Conservation (phyloP, 169 alveolate species). For the Ichthyophthirius multifiliis region DNA sequence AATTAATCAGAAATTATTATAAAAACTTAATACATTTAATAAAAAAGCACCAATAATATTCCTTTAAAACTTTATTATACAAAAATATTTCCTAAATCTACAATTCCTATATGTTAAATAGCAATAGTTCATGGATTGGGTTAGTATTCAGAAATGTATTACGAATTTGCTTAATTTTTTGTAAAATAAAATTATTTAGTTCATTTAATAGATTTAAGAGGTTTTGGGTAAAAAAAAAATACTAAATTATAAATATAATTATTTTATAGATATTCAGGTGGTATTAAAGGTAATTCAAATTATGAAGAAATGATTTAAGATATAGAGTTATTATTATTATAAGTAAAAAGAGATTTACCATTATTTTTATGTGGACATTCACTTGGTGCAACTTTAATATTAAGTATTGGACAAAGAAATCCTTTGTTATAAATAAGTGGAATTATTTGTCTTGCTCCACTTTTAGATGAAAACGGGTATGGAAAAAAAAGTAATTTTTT, state of each 20-base stretch:
- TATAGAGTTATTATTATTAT: not conserved
- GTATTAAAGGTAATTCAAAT: not conserved
- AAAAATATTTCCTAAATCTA: not conserved
- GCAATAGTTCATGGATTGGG: not conserved
- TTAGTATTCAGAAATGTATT: not conserved
- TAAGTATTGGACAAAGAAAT: not conserved
- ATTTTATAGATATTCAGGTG: not conserved
- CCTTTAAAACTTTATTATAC: not conserved
- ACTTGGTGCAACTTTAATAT: not conserved
- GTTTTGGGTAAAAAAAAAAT: not conserved
- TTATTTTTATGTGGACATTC: not conserved
- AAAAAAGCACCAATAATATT: too few species aligned
- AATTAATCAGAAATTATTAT: too few species aligned
- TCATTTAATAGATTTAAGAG: not conserved
- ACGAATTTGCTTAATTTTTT: not conserved
- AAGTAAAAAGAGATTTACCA: not conserved
- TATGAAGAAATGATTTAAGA: constrained; percentile 3
- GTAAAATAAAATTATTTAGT: not conserved
- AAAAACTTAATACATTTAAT: too few species aligned
- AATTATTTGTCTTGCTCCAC: not conserved
- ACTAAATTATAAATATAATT: not conserved
- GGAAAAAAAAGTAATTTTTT: not conserved
- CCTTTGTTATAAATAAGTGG: not conserved
- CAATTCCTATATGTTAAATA: not conserved
- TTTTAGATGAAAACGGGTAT: not conserved